Base-by-base conservation (phyloP, 768 basidiomycete species). In the Leccinum disarticulatum region DNA sequence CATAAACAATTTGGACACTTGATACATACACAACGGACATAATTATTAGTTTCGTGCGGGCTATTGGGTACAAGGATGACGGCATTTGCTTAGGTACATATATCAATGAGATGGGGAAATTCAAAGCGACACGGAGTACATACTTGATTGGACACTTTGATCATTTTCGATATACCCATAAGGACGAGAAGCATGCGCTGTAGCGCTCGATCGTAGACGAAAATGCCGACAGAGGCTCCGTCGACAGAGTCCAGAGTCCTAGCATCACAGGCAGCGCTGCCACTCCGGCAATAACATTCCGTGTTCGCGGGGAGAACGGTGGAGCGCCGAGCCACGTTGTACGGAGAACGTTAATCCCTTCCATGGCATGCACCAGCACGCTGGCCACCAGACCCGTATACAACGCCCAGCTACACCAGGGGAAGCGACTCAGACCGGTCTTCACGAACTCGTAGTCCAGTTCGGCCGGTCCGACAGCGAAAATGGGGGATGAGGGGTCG, bases 371-470 rank as follows among this genome's bases (percentile, higher is more conserved):
- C 52, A 87, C 66, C 0, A 80, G 76, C 0, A 83, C 81, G 25
- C 81, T 77, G 1, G 74, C 73, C 0, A 89, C 80, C 10, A 95
- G 80, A 0, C 82, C 86, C 1, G 77, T 70, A 65, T 95, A 93
- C 48, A 87, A 70, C 3, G 83, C 57, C 81, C 81, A 85, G 66
- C 81, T 87, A 41, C 82, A 77, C 68, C 76, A 73, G 0, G 90
- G 89, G 82, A 86, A 91, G 17, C 59, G 74, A 15, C 78, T 77
- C 41, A 93, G 72, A 3, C 83, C 89, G 6, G 82, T 79, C 69
- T 93, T 93, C 58, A 94, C 90, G 70, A 87, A 93, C 62, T 93
- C 88, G 70, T 82, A 93, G 71, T 90, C 87, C 35, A 94, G 81
- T 67, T 94, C 90, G 0, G 88, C 78, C 1, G 51, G 51, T 35